Percentiles rank a stretch among this genome's conserved stretches.
These are phyloP conservation scores for Boletus sp. DNA, from an alignment of 768 basidiomycete genomes.

Conservation along the genomic window DNA sequence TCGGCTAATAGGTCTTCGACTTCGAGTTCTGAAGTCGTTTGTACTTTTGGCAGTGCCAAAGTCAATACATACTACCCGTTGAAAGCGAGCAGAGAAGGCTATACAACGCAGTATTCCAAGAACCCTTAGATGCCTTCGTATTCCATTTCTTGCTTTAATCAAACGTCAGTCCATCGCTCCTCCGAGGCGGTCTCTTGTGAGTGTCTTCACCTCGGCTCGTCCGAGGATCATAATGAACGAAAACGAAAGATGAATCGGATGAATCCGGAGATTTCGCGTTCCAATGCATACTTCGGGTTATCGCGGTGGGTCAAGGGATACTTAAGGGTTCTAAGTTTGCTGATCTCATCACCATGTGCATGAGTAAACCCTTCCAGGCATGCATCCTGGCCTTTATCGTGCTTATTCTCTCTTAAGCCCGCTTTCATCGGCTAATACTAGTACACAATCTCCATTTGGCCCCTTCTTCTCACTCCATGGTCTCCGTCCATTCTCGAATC, in stretches of 20 bases:
- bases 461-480: constrained; percentile 12
- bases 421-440: constrained; percentile 10
- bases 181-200: neutral
- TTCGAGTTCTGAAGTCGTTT: neutral
- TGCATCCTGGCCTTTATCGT: constrained; percentile 19
- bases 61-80: neutral
- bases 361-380: neutral
- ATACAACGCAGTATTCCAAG: neutral
- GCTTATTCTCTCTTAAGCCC: constrained; percentile 52
- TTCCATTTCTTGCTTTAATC: neutral
- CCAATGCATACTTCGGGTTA: neutral
- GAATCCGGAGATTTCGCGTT: neutral
- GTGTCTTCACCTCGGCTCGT: neutral
- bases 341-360: constrained; percentile 3
- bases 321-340: neutral
- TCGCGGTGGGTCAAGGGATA: neutral
- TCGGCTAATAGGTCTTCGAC: neutral
- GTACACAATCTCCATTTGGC: constrained; percentile 18
- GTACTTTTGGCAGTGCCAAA: neutral
- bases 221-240: neutral
- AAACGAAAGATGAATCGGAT: neutral
- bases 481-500: constrained; percentile 37
- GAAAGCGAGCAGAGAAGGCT: neutral
- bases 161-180: neutral
- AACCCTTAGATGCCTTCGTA: neutral